Base-by-base conservation (phyloP, 1,284 basidiomycete genomes). In the Ceratobasidium sp. region DNA sequence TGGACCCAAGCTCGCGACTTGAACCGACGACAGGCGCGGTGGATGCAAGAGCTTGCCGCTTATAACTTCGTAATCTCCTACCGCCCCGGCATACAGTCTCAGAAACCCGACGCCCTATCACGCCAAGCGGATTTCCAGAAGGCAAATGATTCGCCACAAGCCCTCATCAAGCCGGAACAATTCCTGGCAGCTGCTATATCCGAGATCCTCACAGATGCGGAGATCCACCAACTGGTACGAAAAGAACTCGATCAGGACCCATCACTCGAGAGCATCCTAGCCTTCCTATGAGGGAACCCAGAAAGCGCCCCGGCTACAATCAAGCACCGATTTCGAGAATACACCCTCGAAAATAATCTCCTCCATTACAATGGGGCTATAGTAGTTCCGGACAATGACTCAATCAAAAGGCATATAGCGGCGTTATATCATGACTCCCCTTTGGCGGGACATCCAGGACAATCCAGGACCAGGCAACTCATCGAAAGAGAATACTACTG, bases 391-490 rank as follows among this genome's bases (percentile, higher is more conserved):
- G 49, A 53, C 49, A 14, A 30, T 7, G 25, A n/a, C 53, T 9
- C 1, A 33, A 16, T 5, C 36, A 53, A 30, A 11, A 30, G 14
- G 2, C 25, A 11, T 16, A 2, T 30, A 3, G 11, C 14, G 1
- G 6, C 1, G 21, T n/a, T 21, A 6, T 28, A 14, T 12, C 49
- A 53, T n/a, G 16, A 60, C 14, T 56, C 67, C 11, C 38, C 44
- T 11, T 2, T 28, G 21, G 49, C n/a, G n/a, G n/a, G 49, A 25
- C 80, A 82, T 73, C 77, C 72, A 0, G 80, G 81, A 0, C 59
- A 72, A 21, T 42, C 62, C 8, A 79, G 78, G 60, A 81, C 78
- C 0, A 18, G 67, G 0, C 73, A 73, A 11, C 36, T 64, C 3
- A 18, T 73, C 6, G 16, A 11, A 0, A 0, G 51, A 1, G 12